Evolutionary conservation across 116 monocot species (phyloP), one percentile per base, ranked within the genome.

Genomic region (Trichopus zeylanicus): DNA sequence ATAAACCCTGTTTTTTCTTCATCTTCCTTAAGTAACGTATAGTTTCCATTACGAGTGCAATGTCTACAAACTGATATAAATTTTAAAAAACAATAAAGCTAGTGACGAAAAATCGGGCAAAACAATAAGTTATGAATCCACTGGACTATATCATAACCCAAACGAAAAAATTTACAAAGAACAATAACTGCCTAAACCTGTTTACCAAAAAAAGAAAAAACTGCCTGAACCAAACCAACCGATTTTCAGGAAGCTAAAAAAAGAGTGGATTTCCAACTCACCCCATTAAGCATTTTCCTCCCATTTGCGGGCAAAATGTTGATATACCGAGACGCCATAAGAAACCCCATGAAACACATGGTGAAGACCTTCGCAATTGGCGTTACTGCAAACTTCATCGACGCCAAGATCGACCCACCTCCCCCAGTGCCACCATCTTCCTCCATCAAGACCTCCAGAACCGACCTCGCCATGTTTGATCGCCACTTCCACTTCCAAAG

Each of bases 251-350:
- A 3, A 42, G 4, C n/a, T n/a, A n/a, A n/a, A n/a, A n/a, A n/a
- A n/a, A n/a, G n/a, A n/a, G n/a, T n/a, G n/a, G n/a, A 42, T n/a
- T n/a, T 42, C 6, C 8, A 13, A 42, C 42, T 18, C 7, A 84
- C 84, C 79, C 80, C 84, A 67, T 80, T 84, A 53, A 84, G 84
- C 70, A 84, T 75, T 60, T 84, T 84, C 26, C 84, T 60, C 3
- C 76, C 69, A 56, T 70, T 79, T 9, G 79, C 65, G 1, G 72
- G 59, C 58, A 84, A 69, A 52, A 84, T 80, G 46, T 80, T 84
- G 1, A 84, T 35, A 57, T 80, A 67, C 67, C 80, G 79, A 28
- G 76, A 79, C 31, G 84, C 84, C 84, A 84, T 84, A 11, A 84
- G 79, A 67, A 66, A 76, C 19, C 79, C 84, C 75, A 79, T 73